Base-by-base conservation (phyloP, 768 basidiomycete species). In the Hydnomerulius pinastri region DNA sequence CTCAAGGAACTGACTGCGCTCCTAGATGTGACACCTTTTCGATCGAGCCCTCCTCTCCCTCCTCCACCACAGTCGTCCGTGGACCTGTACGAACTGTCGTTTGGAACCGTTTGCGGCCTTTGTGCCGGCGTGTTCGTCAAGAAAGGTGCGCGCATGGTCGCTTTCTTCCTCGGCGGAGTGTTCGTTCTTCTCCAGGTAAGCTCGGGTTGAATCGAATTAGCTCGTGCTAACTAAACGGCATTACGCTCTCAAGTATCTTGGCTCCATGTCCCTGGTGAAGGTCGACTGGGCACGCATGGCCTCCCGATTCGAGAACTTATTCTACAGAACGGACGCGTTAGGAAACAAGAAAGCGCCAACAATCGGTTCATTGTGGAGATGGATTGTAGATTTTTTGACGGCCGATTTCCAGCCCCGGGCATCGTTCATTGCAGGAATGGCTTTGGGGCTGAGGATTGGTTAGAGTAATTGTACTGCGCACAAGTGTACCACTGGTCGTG, bases 91-190 rank as follows among this genome's bases (percentile, higher is more conserved):
- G 87, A 96, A 57, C 80, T 98, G 23, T 76, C 85, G 0, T 98
- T 98, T 64, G 96, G 96, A 10, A 90, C 92, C 4, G 85, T 90
- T 0, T 81, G 85, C 48, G 96, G 96, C 0, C 65, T 98, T 35
- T 97, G 92, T 61, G 84, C 92, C 0, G 96, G 96, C 0, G 78
- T 98, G 0, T 98, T 98, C 63, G 76, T 96, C 59, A 98, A 97
- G 72, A 98, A 96, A 68, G 95, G 96, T n/a, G 82, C 86, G 7
- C 90, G 86, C 66, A 75, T 81, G 2, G 69, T 86, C 10, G 96
- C 94, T 0, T 94, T 92, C 71, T 64, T 88, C 36, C 71, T 97
- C n/a, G 96, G 96, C 3, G 93, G 92, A 3, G 73, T 90, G 2
- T 98, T 97, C 57, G 87, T 98, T 18, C 70, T 98, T 38, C 79